phyloP scores from a whole-genome alignment of 805 yeast genomes.

The Candida ortonii region DNA sequence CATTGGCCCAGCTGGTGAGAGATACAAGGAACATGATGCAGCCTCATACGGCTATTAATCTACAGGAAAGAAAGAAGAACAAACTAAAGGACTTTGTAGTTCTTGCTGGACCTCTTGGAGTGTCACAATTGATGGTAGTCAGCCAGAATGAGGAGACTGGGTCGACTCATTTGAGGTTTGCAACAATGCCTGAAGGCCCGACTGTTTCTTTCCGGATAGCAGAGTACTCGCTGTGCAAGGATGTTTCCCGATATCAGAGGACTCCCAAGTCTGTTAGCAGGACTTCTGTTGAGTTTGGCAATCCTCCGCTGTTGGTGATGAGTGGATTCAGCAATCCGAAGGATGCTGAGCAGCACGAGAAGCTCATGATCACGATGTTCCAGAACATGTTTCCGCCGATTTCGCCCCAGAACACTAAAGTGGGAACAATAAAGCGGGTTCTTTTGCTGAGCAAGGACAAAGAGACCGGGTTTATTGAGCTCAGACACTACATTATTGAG shows the following conservation, averaged over 20 bases:
- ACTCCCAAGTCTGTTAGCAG: slow-evolving; percentile 76
- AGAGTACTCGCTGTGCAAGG: slow-evolving; percentile 78
- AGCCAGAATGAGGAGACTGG: slow-evolving; percentile 78
- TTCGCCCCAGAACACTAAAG: slow-evolving; percentile 76
- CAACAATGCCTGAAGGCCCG: slow-evolving; percentile 92
- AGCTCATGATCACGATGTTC: slow-evolving; percentile 80
- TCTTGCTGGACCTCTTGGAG: slow-evolving; percentile 98
- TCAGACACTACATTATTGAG: slow-evolving; percentile 87
- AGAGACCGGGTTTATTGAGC: slow-evolving; percentile 69
- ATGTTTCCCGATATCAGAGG: slow-evolving; percentile 64
- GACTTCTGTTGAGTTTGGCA: slow-evolving; percentile 57
- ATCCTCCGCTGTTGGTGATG: slow-evolving; percentile 88
- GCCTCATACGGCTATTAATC: slow-evolving; percentile 91
- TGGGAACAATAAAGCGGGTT: slow-evolving; percentile 76
- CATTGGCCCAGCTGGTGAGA: slow-evolving; percentile 76
- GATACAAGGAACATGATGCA: slow-evolving; percentile 91
- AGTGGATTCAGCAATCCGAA: slow-evolving; percentile 81
- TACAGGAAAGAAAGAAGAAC: slow-evolving; percentile 83
- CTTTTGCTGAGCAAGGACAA: slow-evolving; percentile 73
- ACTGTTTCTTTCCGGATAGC: slow-evolving; percentile 78
- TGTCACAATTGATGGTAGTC: slow-evolving; percentile 82
- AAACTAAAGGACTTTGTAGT: slow-evolving; percentile 89
- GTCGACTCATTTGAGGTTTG: slow-evolving; percentile 75
- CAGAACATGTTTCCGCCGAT: slow-evolving; percentile 96
- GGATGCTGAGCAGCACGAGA: slow-evolving; percentile 67